Evolutionary conservation across 1,139 yeast genomes (phyloP).

Genomic region (Nakaseomyces glabratus): DNA sequence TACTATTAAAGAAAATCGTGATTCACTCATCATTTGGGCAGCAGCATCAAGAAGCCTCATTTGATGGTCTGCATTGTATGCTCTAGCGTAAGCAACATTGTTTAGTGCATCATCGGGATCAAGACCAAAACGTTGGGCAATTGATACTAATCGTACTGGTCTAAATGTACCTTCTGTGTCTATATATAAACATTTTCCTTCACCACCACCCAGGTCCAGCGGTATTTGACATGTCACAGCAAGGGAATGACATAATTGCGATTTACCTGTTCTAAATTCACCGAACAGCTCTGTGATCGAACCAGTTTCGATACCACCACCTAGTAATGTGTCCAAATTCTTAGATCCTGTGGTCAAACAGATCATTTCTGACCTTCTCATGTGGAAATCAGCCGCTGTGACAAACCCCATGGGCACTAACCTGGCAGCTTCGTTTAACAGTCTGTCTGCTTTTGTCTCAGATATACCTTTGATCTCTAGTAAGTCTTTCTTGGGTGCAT

Average conservation of each 20-base stretch:
- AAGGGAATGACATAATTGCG: conserved; percentile 91
- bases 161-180: conserved; percentile 97
- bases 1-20: conserved; percentile 70
- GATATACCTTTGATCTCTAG: conserved; percentile 82
- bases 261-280: conserved; percentile 95
- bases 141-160: conserved; percentile 80
- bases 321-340: conserved; percentile 82
- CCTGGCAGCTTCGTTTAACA: conserved; percentile 73
- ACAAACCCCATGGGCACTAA: conserved; percentile 95
- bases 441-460: conserved; percentile 88
- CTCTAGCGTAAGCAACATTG: conserved; percentile 95
- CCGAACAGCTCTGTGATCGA: conserved; percentile 95
- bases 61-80: conserved; percentile 96
- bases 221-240: conserved; percentile 97
- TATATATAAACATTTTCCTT: conserved; percentile 91
- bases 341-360: conserved; percentile 94
- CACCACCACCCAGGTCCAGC: conserved; percentile 97
- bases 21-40: conserved; percentile 93
- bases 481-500: conserved; percentile 74
- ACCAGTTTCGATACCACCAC: conserved; percentile 98
- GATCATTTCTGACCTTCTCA: conserved; percentile 80
- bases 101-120: conserved; percentile 93
- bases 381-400: conserved; percentile 91
- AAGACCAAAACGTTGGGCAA: conserved; percentile 85
- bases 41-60: conserved; percentile 79